Base-by-base conservation (phyloP, 768 basidiomycete species). In the Russula sp. region DNA sequence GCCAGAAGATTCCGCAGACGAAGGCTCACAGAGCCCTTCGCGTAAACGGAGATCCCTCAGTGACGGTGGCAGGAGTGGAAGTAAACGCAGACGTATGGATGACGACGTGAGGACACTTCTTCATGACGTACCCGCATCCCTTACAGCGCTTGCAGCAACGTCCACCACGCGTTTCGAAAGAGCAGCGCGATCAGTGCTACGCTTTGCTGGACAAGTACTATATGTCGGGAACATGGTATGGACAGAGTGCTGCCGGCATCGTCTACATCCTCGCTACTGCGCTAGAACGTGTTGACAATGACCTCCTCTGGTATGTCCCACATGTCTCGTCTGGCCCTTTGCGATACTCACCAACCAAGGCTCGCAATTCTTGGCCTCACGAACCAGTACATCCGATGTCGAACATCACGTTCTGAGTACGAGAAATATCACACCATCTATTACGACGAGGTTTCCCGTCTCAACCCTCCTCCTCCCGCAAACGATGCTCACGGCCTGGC, bases 291-390 rank as follows among this genome's bases (percentile, higher is more conserved):
- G 89, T 88, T 11, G 96, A 98, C 73, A 92, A 94, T 70, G 94
- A 98, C 73, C 80, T 95, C 7, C 78, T 98, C 51, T 99, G 97
- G 97, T 94, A 70, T 54, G 79, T 68, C 35, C 32, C 35, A 54
- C 16, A 20, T 20, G n/a, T 45, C 48, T 50, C 16, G 11, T 27
- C 34, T n/a, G 32, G 22, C 27, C 34, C 32, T 49, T 55, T 22
- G 22, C 42, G 59, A 42, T 16, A 5, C 52, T 32, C 35, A 20
- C 9, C 48, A 51, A 57, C 14, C 45, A 71, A 94, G 93, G 93
- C 81, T 95, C 37, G 92, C 94, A 9, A 94, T 98, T 66, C 80
- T 98, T 51, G 94, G 94, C 48, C 80, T 98, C 39, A 98, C 97
- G 18, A 87, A 85, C 72, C 97, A 99, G 76, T 98, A 98, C 72